Percentiles rank a stretch among this genome's conserved stretches.
Evolutionary conservation across 345 rosid genomes (phyloP).

Genomic region (Abelmoschus esculentus): DNA sequence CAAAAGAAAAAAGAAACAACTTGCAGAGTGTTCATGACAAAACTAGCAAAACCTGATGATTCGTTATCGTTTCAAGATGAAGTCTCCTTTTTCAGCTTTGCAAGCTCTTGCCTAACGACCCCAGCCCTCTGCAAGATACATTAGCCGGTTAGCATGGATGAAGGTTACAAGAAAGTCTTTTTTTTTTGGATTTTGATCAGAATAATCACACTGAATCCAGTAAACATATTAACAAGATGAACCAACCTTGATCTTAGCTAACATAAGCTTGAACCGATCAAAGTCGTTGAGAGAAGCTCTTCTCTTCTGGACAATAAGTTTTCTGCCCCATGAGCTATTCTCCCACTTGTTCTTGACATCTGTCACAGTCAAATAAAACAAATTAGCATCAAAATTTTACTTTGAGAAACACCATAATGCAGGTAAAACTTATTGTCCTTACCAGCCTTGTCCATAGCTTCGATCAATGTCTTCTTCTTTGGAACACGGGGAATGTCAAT

Average conservation of each 20-base stretch:
- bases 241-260: conserved; percentile 81
- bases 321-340: conserved; percentile 82
- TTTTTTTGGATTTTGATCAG: background rate
- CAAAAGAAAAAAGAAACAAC: background rate
- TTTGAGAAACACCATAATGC: background rate
- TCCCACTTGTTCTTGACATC: conserved; percentile 89
- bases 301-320: conserved; percentile 65
- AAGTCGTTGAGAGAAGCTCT: conserved; percentile 76
- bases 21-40: conserved; percentile 9
- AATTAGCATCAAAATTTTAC: background rate
- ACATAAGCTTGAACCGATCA: conserved; percentile 78
- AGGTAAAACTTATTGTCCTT: conserved; percentile 2
- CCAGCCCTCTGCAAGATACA: conserved; percentile 43
- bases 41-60: conserved; percentile 12
- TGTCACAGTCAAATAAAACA: conserved; percentile 16
- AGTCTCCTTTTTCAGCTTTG: conserved; percentile 46
- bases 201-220: background rate
- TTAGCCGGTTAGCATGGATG: background rate
- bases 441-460: conserved; percentile 87
- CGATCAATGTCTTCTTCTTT: conserved; percentile 62
- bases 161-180: background rate
- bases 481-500: conserved; percentile 73
- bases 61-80: conserved; percentile 7
- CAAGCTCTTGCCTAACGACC: conserved; percentile 53
- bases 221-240: background rate